phyloP scores from a whole-genome alignment of 495 filamentous ascomycete genomes.

The Daldinia caldariorum region DNA sequence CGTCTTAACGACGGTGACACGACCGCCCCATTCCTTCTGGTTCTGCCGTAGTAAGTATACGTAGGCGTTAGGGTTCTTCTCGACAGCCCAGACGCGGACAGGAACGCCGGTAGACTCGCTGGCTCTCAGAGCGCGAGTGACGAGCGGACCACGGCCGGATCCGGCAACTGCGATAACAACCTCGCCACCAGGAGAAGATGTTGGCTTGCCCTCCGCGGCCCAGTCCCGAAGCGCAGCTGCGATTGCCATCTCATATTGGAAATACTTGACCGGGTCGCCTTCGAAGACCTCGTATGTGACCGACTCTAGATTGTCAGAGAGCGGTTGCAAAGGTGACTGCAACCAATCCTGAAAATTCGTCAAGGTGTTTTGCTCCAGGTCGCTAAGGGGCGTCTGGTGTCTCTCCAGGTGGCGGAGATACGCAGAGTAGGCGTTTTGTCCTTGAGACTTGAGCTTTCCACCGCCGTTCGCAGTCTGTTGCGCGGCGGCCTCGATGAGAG shows the following conservation, averaged over 20 bases:
- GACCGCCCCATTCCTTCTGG: constrained; percentile 73
- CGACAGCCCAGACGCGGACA: constrained; percentile 88
- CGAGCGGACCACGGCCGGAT: constrained; percentile 89
- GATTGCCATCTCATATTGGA: constrained; percentile 91
- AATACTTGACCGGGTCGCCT: constrained; percentile 97
- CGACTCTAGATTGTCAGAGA: constrained; percentile 95
- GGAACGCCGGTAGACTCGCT: constrained; percentile 76
- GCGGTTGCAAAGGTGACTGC: constrained; percentile 90
- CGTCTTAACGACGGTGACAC: constrained; percentile 87
- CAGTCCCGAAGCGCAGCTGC: constrained; percentile 84
- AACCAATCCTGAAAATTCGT: constrained; percentile 83
- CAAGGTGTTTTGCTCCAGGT: constrained; percentile 56
- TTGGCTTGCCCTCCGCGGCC: constrained; percentile 73
- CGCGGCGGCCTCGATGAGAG: constrained; percentile 69
- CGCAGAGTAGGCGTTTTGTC: constrained; percentile 68
- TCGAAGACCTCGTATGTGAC: constrained; percentile 99
- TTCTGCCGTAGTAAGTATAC: constrained; percentile 91
- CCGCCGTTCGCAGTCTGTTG: constrained; percentile 49
- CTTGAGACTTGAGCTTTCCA: constrained; percentile 32
- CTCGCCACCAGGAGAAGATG: constrained; percentile 71
- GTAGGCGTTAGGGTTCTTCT: constrained; percentile 98
- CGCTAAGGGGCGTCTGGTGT: constrained; percentile 71
- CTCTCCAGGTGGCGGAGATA: constrained; percentile 88
- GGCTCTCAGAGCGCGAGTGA: constrained; percentile 83
- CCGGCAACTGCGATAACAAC: constrained; percentile 92